phyloP scores from a whole-genome alignment of 2,329 filamentous ascomycete species.

The Venturia pyrina region DNA sequence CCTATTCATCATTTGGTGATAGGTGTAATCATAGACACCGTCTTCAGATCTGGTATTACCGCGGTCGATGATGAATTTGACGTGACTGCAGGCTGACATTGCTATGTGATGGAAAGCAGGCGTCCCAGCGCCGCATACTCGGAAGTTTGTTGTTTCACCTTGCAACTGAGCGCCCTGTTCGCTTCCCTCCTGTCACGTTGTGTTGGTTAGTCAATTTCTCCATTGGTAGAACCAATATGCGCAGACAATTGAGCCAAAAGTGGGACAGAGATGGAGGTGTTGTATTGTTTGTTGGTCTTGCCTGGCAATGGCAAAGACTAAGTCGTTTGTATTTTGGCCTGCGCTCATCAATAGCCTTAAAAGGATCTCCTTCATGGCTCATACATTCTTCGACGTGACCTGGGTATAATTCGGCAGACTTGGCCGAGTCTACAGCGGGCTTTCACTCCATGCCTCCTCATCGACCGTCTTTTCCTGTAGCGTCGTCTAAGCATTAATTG shows the following conservation, averaged over 20 bases:
- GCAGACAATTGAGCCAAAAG: background rate
- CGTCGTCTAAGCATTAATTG: background rate
- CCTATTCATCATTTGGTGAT: background rate
- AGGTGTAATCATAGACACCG: background rate
- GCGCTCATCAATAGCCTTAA: background rate
- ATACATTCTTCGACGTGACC: background rate
- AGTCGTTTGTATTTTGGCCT: background rate
- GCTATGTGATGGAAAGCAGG: too few species aligned
- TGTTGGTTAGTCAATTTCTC: too few species aligned
- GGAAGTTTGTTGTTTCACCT: too few species aligned
- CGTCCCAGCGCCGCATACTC: too few species aligned
- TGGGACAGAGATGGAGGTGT: background rate
- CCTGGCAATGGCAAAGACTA: constrained; percentile 1
- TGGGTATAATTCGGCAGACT: background rate
- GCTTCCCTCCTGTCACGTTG: too few species aligned
- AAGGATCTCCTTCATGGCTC: background rate
- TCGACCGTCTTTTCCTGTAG: background rate
- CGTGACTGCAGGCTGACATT: too few species aligned
- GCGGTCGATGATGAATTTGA: too few species aligned
- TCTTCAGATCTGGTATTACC: background rate
- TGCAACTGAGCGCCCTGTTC: too few species aligned
- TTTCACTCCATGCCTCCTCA: background rate
- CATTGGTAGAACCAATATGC: too few species aligned
- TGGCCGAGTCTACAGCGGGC: background rate
- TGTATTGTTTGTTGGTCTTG: background rate